Conservation (phyloP, 441 rosid genomes). For the Aleurites moluccanus region DNA sequence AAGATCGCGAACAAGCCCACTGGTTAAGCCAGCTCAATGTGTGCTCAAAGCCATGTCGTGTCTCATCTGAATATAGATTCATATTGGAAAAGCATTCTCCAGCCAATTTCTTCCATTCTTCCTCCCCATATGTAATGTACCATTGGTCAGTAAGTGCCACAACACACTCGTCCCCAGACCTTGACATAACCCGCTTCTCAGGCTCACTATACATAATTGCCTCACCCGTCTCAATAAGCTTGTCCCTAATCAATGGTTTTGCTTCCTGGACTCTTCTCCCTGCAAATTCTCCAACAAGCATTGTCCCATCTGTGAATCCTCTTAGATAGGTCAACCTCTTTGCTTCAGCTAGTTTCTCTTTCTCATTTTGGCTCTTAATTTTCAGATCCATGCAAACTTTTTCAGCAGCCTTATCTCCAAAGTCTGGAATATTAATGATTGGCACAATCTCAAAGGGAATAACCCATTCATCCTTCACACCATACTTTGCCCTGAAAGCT, state of each 20-base stretch:
- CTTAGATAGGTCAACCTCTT: conserved; percentile 82
- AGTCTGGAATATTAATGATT: conserved; percentile 77
- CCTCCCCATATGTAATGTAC: conserved; percentile 88
- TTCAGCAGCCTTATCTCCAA: conserved; percentile 86
- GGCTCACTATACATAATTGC: conserved; percentile 89
- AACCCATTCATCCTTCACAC: conserved; percentile 90
- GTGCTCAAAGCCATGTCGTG: conserved; percentile 86
- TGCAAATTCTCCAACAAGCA: conserved; percentile 72
- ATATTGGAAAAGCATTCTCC: conserved; percentile 78
- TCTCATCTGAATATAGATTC: conserved; percentile 84
- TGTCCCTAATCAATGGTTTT: conserved; percentile 65
- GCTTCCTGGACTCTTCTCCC: conserved; percentile 83
- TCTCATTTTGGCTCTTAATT: conserved; percentile 89
- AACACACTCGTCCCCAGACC: conserved; percentile 98
- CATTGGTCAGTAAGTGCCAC: conserved; percentile 98
- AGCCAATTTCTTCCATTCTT: conserved; percentile 73
- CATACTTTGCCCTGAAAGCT: conserved; percentile 67
- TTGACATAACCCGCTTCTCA: conserved; percentile 86
- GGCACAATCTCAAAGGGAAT: conserved; percentile 74
- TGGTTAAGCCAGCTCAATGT: conserved; percentile 93
- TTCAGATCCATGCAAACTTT: conserved; percentile 76
- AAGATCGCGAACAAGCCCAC: conserved; percentile 98
- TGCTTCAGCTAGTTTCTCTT: conserved; percentile 85
- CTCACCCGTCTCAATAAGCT: conserved; percentile 70
- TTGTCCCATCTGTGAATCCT: conserved; percentile 82